Evolutionary conservation across 768 basidiomycete genomes (phyloP).

Genomic region (Amyloporia xantha): DNA sequence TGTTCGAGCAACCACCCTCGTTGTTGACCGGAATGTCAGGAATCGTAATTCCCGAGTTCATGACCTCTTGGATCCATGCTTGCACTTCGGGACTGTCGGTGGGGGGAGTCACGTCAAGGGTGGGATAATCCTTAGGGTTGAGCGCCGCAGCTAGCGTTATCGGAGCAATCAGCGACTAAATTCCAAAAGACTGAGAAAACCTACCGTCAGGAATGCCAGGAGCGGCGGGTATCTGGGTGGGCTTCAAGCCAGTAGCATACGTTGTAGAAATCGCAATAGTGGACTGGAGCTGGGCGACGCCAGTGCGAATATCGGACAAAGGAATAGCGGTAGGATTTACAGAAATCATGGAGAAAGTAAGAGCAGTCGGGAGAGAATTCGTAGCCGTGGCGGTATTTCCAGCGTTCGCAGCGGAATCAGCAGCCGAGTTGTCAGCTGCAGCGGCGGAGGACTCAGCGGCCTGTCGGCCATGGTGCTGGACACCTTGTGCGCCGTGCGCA

Average conservation of each 20-base stretch:
- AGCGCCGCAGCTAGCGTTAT: conserved; percentile 34
- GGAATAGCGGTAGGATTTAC: conserved; percentile 31
- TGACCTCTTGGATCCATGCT: conserved; percentile 64
- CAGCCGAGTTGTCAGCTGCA: conserved; percentile 7
- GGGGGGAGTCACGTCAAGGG: conserved; percentile 56
- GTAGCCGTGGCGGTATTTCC: background rate
- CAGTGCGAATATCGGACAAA: conserved; percentile 22
- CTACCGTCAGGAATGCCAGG: conserved; percentile 53
- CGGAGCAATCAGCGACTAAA: background rate
- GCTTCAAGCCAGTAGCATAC: conserved; percentile 27
- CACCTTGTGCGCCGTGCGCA: conserved; percentile 25
- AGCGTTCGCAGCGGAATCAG: background rate
- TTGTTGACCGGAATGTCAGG: conserved; percentile 45
- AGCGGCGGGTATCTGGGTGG: conserved; percentile 44
- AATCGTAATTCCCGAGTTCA: conserved; percentile 47
- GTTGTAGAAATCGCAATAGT: conserved; percentile 30
- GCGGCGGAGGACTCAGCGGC: conserved; percentile 5
- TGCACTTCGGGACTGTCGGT: conserved; percentile 58
- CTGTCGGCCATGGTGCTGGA: conserved; percentile 22
- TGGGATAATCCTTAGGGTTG: conserved; percentile 52
- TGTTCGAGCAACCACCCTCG: conserved; percentile 45
- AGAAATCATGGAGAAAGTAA: conserved; percentile 24
- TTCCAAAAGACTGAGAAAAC: conserved; percentile 3
- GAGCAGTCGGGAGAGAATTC: conserved; percentile 2
- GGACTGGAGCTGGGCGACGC: conserved; percentile 18